Base-by-base conservation (phyloP, 2,329 filamentous ascomycete genomes). In the Trichoderma citrinoviride region DNA sequence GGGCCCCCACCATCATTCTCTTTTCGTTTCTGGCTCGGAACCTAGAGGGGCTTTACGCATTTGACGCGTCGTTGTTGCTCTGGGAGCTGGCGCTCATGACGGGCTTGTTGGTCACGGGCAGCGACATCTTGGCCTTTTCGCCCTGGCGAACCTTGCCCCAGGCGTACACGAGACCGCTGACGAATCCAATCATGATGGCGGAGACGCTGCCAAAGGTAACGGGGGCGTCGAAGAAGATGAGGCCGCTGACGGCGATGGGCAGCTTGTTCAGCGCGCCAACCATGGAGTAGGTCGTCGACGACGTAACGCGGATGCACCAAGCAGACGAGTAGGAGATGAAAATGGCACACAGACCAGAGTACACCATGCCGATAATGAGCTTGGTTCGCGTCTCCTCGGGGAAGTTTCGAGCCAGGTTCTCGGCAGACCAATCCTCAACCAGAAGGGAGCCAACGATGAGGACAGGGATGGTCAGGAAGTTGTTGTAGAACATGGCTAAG, bases 251-350 rank as follows among this genome's bases (percentile, higher is more conserved):
- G 63, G 95, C 95, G 71, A 99, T 93, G 47, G 95, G 95, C 37
- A 99, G 88, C 84, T 99, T 99, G 85, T 99, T 99, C 73, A 99
- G 84, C 19, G 94, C 92, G 68, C 95, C 95, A 64, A 98, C 95
- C 94, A 99, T 98, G 33, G 92, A 96, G 83, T 98, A 99, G 2
- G 95, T 99, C 8, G 95, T 99, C 19, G 93, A 97, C 0, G 93
- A 96, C 7, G 95, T 98, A 69, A 97, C 91, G 70, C 95, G 93
- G 69, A 99, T 96, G 76, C 95, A 98, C 95, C 95, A 99, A 43
- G 95, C 95, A 17, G 94, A 97, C 75, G 93, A 96, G 85, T 99
- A 99, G n/a, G 94, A 98, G 78, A 99, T 99, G 81, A 97, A 97
- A 74, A 98, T 93, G 57, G 93, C 91, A 41, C 89, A 93, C 61